Conservation (phyloP, 331 rosid species). For the Acacia concinna region DNA sequence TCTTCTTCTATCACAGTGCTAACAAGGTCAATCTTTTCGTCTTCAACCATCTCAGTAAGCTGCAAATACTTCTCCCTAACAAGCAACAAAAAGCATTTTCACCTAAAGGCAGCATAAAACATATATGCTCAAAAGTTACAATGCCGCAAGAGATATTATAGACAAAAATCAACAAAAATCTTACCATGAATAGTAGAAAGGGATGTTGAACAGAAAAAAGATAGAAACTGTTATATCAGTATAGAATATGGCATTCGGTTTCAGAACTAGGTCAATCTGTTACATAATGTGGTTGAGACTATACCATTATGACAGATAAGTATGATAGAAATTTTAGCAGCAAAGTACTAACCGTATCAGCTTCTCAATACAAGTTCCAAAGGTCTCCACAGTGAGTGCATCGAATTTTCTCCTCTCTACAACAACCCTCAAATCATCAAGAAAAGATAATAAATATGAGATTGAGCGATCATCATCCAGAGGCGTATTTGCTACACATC, state of each 20-base stretch:
- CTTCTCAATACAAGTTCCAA: slow-evolving; percentile 95
- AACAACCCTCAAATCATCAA: slow-evolving; percentile 88
- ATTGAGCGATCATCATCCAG: slow-evolving; percentile 84
- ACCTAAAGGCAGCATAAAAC: slow-evolving; percentile 24
- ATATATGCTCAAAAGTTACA: slow-evolving; percentile 8
- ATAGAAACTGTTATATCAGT: slow-evolving; percentile 15
- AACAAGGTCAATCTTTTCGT: slow-evolving; percentile 76
- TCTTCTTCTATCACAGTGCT: slow-evolving; percentile 89
- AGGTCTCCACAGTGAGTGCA: slow-evolving; percentile 86
- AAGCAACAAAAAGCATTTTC: slow-evolving; percentile 28
- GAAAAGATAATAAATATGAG: slow-evolving; percentile 71
- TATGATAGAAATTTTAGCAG: slow-evolving; percentile 22
- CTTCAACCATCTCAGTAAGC: slow-evolving; percentile 93
- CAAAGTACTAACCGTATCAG: slow-evolving; percentile 69
- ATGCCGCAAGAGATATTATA: background rate
- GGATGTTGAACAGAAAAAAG: slow-evolving; percentile 5
- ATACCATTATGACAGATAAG: background rate
- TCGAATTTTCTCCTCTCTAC: slow-evolving; percentile 80
- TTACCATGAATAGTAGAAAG: background rate
- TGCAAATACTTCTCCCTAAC: slow-evolving; percentile 95
- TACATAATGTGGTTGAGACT: background rate
- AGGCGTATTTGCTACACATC: slow-evolving; percentile 81
- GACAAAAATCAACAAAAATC: background rate
- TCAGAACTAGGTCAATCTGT: background rate
- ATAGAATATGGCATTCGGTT: slow-evolving; percentile 10